Evolutionary conservation across 345 rosid species (phyloP).

Genomic region (Anastatica hierochuntica): DNA sequence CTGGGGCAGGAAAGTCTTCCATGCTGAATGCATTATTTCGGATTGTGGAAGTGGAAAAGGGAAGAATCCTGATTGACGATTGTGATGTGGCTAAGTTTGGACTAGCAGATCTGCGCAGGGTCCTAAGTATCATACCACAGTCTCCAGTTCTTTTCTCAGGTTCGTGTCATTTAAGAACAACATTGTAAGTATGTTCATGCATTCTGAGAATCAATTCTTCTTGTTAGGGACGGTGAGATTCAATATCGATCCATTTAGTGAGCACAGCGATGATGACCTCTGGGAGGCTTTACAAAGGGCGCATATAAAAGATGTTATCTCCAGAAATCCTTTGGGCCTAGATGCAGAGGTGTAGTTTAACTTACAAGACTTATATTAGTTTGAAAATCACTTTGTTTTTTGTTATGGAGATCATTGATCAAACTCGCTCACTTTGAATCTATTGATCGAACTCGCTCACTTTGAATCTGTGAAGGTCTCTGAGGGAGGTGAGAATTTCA

Average conservation of each 20-base stretch:
- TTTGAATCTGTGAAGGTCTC: slow-evolving; percentile 41
- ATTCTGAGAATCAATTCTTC: neutral
- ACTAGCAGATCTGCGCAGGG: slow-evolving; percentile 62
- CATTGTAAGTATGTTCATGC: neutral
- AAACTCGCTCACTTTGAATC: no score
- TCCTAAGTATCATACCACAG: slow-evolving; percentile 82
- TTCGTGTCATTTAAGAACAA: slow-evolving; percentile 11
- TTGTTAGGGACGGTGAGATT: slow-evolving; percentile 72
- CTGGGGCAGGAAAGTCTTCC: slow-evolving; percentile 95
- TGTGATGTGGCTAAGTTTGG: slow-evolving; percentile 58
- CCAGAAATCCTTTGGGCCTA: slow-evolving; percentile 57
- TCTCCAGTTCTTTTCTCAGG: slow-evolving; percentile 98
- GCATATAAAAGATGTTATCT: slow-evolving; percentile 68
- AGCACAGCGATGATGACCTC: slow-evolving; percentile 77
- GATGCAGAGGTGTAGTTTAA: slow-evolving; percentile 89
- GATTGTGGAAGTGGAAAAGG: slow-evolving; percentile 75
- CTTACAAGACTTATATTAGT: no score
- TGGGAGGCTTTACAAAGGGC: slow-evolving; percentile 94
- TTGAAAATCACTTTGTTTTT: neutral
- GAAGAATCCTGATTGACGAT: slow-evolving; percentile 67
- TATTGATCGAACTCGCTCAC: no score
- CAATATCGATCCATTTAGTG: slow-evolving; percentile 83
- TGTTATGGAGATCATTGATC: neutral
- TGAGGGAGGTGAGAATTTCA: slow-evolving; percentile 89
- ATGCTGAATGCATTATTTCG: slow-evolving; percentile 89